A percentile compares a stretch with the other conserved stretches of the same genome.
phyloP scores from a whole-genome alignment of 2,329 filamentous ascomycete species.

The Didymella keratinophila region DNA sequence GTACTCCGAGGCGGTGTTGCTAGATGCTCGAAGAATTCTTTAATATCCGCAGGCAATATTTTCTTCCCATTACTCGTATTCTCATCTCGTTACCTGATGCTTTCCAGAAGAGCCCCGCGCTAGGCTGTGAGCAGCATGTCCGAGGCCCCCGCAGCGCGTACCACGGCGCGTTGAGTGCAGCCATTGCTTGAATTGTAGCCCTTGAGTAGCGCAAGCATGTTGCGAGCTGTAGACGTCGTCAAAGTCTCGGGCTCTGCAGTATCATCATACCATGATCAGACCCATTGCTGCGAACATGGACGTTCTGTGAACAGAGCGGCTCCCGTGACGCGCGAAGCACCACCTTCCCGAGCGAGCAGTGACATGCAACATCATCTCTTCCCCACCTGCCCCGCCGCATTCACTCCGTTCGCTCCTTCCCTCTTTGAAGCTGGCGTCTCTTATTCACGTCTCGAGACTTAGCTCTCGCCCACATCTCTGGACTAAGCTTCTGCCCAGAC shows the following conservation, averaged over 20 bases:
- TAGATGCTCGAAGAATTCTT: not conserved
- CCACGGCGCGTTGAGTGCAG: not conserved
- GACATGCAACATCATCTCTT: slow-evolving; percentile 13
- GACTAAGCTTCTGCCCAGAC: slow-evolving; percentile 29
- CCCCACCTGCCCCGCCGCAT: slow-evolving; percentile 12
- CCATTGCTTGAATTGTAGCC: not conserved
- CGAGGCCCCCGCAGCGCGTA: slow-evolving; percentile 16
- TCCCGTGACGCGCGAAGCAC: slow-evolving; percentile 12
- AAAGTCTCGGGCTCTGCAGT: not conserved
- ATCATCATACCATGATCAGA: not conserved
- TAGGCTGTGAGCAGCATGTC: slow-evolving; percentile 10
- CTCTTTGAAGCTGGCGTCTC: slow-evolving; percentile 43
- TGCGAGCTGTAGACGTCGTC: not conserved
- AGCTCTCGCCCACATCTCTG: slow-evolving; percentile 45
- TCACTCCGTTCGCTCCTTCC: slow-evolving; percentile 19
- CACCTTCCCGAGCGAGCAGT: slow-evolving; percentile 14
- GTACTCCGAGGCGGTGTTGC: not conserved
- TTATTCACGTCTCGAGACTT: slow-evolving; percentile 43
- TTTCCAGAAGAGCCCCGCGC: slow-evolving; percentile 19
- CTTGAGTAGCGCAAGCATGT: not conserved
- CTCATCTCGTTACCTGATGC: slow-evolving; percentile 19
- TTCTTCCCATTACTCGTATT: slow-evolving; percentile 13
- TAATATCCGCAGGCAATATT: not conserved
- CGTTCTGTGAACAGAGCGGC: slow-evolving; percentile 14
- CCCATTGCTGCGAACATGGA: not conserved